phyloP scores from a whole-genome alignment of 2,329 filamentous ascomycete genomes.

The Cadophora sp. region DNA sequence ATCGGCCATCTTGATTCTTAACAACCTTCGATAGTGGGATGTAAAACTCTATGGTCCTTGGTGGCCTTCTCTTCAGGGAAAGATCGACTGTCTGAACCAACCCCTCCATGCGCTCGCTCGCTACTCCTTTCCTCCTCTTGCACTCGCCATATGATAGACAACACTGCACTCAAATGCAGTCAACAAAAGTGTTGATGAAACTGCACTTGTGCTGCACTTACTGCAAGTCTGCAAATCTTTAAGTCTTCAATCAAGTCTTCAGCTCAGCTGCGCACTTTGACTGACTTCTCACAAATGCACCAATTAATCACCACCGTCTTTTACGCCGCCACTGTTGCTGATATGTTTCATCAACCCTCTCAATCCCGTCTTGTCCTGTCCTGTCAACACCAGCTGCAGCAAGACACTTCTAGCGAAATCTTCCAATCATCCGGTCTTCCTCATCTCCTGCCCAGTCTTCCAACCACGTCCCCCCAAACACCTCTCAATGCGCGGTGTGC shows the following conservation, averaged over 20 bases:
- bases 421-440: not conserved
- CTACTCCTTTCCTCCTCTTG: too few relatives aligned
- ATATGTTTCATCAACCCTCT: not conserved
- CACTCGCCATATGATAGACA: not conserved
- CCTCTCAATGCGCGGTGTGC: not conserved
- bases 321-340: too few relatives aligned
- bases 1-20: not conserved
- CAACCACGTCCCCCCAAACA: not conserved
- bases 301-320: slow-evolving; percentile 1
- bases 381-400: slow-evolving; percentile 1
- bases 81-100: slow-evolving; percentile 2
- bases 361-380: not conserved
- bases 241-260: not conserved
- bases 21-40: slow-evolving; percentile 3
- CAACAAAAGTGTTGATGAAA: slow-evolving; percentile 9
- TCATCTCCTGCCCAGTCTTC: not conserved
- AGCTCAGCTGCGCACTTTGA: slow-evolving; percentile 2
- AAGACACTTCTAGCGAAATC: slow-evolving; percentile 6
- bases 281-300: not conserved
- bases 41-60: not conserved
- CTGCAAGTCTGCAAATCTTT: too few relatives aligned
- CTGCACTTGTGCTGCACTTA: not conserved
- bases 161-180: slow-evolving; percentile 3
- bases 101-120: not conserved
- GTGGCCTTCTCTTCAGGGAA: not conserved